Evolutionary conservation across 2,329 filamentous ascomycete species (phyloP), one percentile per base, ranked within the genome.

Genomic region (Nigrospora osmanthi): DNA sequence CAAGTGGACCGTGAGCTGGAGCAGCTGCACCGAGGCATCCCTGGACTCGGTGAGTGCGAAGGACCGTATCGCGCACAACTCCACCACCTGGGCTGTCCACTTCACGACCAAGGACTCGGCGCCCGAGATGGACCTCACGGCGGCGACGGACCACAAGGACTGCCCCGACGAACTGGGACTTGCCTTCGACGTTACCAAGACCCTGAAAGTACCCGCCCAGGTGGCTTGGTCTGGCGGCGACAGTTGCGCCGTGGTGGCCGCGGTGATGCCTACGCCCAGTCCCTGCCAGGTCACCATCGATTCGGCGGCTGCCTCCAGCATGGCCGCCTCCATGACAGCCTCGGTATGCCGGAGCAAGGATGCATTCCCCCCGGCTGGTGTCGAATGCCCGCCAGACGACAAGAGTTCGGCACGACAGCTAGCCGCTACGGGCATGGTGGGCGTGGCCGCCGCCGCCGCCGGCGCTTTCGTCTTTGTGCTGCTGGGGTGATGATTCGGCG

Each of bases 91-190:
- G 16, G 16, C 36, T 38, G 16, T 38, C 15, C 10, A 16, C n/a
- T 38, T 39, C 30, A 39, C 19, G 37, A 39, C 10, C 7, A 39
- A 19, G 16, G 30, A 17, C 35, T 42, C 33, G n/a, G 16, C 33
- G 46, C 42, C 40, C 28, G 45, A 38, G 16, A 40, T 37, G n/a
- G 47, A 53, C n/a, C 47, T 51, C 16, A 40, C 50, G 6, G 44
- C 40, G 14, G 42, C 36, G 4, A 50, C 51, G 15, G 45, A 38
- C 19, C 19, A 38, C 6, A 38, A 34, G 12, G 17, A 46, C 38
- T 30, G 37, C 1, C 37, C 37, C 4, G 37, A 19, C 10, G 1
- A 39, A 6, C 30, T 30, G 17, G 37, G 16, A 39, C 19, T 39
- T 9, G 19, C 37, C 15, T 7, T 39, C 15, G 17, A 13, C 12